These are phyloP conservation scores for Citrus maxima DNA, from an alignment of 345 rosid species.

Conservation along the genomic window DNA sequence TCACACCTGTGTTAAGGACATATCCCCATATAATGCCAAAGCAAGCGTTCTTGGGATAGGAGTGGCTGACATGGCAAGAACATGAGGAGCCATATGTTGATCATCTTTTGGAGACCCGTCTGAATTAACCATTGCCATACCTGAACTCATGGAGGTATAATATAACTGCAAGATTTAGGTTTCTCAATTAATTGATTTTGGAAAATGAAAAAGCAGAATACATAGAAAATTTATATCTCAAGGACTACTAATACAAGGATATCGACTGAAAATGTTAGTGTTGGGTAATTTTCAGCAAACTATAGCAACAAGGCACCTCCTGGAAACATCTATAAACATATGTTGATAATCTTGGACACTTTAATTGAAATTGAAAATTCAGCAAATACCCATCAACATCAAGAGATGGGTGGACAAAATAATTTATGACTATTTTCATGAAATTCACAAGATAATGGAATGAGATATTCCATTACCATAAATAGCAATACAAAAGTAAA, in stretches of 20 bases:
- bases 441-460: background rate
- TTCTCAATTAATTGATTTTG: conserved; percentile 9
- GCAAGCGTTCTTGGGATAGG: conserved; percentile 97
- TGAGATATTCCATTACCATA: background rate
- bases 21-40: conserved; percentile 86
- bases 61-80: conserved; percentile 96
- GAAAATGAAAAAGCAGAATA: conserved; percentile 7
- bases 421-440: background rate
- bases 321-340: background rate
- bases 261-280: background rate
- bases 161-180: conserved; percentile 56
- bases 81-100: conserved; percentile 85
- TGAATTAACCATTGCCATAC: conserved; percentile 22
- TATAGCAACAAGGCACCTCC: background rate
- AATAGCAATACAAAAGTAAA: background rate
- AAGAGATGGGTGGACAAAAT: background rate
- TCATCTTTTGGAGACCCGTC: conserved; percentile 46
- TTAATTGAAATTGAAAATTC: background rate
- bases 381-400: background rate
- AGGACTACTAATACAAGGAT: background rate
- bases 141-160: conserved; percentile 46
- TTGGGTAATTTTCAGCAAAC: background rate
- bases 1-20: conserved; percentile 86
- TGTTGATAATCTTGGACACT: background rate
- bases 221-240: conserved; percentile 6